A percentile compares a stretch with the other conserved stretches of the same genome.
These are phyloP conservation scores for bread wheat (Triticum aestivum) DNA, from an alignment of 176 grass and related monocot species.

Conservation along the genomic window DNA sequence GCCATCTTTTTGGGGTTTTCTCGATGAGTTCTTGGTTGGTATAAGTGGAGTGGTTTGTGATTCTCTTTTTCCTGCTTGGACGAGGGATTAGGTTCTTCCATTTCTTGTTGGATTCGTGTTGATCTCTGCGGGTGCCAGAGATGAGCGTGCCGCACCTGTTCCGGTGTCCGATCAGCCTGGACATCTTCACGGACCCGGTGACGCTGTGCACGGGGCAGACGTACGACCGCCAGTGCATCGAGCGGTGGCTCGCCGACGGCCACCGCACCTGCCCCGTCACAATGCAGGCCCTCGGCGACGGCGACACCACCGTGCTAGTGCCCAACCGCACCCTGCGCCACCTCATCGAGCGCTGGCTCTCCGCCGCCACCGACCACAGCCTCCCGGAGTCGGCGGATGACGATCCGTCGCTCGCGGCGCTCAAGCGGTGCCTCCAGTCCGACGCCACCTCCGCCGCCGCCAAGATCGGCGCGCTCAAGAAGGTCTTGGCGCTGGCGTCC, in stretches of 20 bases:
- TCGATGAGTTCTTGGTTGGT: conserved; percentile 11
- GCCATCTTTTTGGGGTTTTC: background rate
- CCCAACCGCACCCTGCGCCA: conserved; percentile 90
- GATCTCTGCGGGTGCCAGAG: background rate
- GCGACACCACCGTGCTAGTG: conserved; percentile 62
- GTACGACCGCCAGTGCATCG: conserved; percentile 81
- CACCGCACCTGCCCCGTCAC: conserved; percentile 93
- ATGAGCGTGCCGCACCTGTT: conserved; percentile 97
- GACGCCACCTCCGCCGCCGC: background rate
- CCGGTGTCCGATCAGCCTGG: conserved; percentile 92
- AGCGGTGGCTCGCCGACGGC: conserved; percentile 82
- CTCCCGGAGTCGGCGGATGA: background rate
- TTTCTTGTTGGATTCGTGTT: conserved; percentile 8
- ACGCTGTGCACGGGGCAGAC: conserved; percentile 91
- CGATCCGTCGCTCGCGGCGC: conserved; percentile 52
- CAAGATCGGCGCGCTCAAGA: conserved; percentile 49
- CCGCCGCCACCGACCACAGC: conserved; percentile 17
- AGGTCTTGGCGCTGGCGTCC: conserved; percentile 46
- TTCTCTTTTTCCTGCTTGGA: conserved; percentile 22
- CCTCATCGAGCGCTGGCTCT: conserved; percentile 82
- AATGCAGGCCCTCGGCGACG: conserved; percentile 82
- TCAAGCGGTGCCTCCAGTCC: conserved; percentile 47
- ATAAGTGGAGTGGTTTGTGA: background rate
- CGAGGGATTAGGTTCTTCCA: background rate
- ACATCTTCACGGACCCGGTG: conserved; percentile 88